Evolutionary conservation across 2,329 filamentous ascomycete species (phyloP), one percentile per base, ranked within the genome.

Genomic region (Penicillium sp.): DNA sequence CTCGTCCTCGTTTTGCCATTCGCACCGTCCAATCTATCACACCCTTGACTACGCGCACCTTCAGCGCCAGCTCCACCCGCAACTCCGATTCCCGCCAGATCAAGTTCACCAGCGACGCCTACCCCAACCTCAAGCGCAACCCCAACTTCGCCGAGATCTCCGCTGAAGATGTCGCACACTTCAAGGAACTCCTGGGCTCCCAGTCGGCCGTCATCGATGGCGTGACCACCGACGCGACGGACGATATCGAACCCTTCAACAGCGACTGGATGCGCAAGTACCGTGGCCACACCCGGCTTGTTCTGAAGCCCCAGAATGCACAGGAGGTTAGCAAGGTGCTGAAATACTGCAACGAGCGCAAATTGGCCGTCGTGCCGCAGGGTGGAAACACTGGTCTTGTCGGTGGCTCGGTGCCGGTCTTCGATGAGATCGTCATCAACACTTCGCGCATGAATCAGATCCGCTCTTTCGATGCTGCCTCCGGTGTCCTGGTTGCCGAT

Each of bases 241-340:
- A 90, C 68, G 94, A 97, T 72, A 83, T 97, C 64, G 91, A 94
- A 73, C 85, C 90, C 8, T 99, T 92, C 83, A 99, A 99, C 77
- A 86, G 88, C 72, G 94, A 99, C 78, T 99, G 95, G 94, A 97
- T 99, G 93, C 88, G 90, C 77, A 99, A 99, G 79, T 99, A 96
- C 80, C 88, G 90, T 60, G 95, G 94, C 31, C 92, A 97, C 76
- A 87, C 90, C 60, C 86, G 88, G 70, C 80, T 99, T 27, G 92
- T 97, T 5, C 79, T 99, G 62, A 95, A 92, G 78, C 94, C 94
- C 12, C 85, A 83, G 51, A 89, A 86, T 17, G 93, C 91, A 0
- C 87, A 93, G 69, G 89, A 99, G 76, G 90, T 97, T 68, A 96
- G 91, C 84, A 84, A 89, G 77, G 88, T 97, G 59, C 77, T 99